Evolutionary conservation across 306 rosid species (phyloP).

Genomic region (Prunus armeniaca): DNA sequence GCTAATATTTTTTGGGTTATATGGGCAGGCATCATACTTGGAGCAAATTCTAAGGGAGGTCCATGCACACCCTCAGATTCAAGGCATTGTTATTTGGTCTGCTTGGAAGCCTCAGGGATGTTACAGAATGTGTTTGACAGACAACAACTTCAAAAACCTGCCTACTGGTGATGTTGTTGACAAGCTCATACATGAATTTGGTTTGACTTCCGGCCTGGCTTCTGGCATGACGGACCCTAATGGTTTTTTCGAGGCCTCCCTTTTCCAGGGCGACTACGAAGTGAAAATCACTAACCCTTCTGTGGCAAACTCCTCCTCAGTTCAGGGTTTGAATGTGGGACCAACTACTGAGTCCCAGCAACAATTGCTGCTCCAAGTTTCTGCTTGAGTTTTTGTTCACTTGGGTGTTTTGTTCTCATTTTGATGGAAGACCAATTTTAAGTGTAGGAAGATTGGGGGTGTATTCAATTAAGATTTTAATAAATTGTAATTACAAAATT

Average conservation of each 20-base stretch:
- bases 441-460: too few relatives aligned
- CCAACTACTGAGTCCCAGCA: slow-evolving; percentile 5
- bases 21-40: slow-evolving; percentile 38
- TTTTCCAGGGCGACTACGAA: slow-evolving; percentile 51
- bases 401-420: neutral
- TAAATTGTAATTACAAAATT: too few relatives aligned
- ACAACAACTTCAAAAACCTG: slow-evolving; percentile 61
- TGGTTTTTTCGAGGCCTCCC: slow-evolving; percentile 38
- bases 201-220: neutral
- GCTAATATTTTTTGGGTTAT: neutral
- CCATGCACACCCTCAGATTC: slow-evolving; percentile 56
- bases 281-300: slow-evolving; percentile 28
- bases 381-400: neutral
- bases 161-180: slow-evolving; percentile 70
- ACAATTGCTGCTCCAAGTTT: slow-evolving; percentile 19
- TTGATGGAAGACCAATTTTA: too few relatives aligned
- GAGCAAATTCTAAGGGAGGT: slow-evolving; percentile 65
- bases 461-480: too few relatives aligned
- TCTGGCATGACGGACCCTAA: slow-evolving; percentile 24
- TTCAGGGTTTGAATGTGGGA: slow-evolving; percentile 14
- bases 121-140: slow-evolving; percentile 56
- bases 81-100: slow-evolving; percentile 72
- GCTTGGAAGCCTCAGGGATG: slow-evolving; percentile 54
- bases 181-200: slow-evolving; percentile 58
- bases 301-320: neutral